Percentiles rank a stretch among this genome's conserved stretches.
Evolutionary conservation across 2,329 filamentous ascomycete genomes (phyloP).

Genomic region (Trematosphaeria pertusa): DNA sequence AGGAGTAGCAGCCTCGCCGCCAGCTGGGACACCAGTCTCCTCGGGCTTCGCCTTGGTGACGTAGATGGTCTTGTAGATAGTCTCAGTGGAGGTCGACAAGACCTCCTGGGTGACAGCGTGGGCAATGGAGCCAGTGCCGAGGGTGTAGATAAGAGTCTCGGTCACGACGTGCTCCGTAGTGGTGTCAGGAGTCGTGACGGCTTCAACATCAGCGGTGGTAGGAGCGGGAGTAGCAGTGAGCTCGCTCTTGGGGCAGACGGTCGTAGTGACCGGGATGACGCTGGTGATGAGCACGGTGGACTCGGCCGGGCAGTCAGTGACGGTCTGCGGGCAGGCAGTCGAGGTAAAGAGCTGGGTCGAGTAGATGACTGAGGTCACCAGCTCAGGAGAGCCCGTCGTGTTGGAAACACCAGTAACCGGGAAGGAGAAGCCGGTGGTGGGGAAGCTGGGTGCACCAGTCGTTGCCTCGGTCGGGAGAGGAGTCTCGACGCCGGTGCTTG

Average conservation of each 20-base stretch:
- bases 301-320: conserved; percentile 47
- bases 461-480: neutral
- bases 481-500: neutral
- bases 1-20: neutral
- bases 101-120: conserved; percentile 53
- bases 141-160: conserved; percentile 48
- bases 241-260: conserved; percentile 48
- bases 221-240: conserved; percentile 20
- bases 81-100: conserved; percentile 38
- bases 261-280: conserved; percentile 51
- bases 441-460: conserved; percentile 49
- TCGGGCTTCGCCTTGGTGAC: conserved; percentile 7
- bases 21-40: conserved; percentile 8
- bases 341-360: conserved; percentile 52
- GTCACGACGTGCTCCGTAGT: conserved; percentile 36
- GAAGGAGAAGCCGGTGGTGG: conserved; percentile 7
- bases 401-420: conserved; percentile 48
- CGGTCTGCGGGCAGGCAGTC: conserved; percentile 44
- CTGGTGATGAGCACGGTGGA: conserved; percentile 49
- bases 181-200: conserved; percentile 5
- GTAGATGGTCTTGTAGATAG: conserved; percentile 41
- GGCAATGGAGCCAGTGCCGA: conserved; percentile 47
- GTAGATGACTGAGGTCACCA: conserved; percentile 52
- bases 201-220: conserved; percentile 13
- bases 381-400: conserved; percentile 49